Conservation (phyloP, 1,139 yeast genomes). For the Geotrichum siamense region DNA sequence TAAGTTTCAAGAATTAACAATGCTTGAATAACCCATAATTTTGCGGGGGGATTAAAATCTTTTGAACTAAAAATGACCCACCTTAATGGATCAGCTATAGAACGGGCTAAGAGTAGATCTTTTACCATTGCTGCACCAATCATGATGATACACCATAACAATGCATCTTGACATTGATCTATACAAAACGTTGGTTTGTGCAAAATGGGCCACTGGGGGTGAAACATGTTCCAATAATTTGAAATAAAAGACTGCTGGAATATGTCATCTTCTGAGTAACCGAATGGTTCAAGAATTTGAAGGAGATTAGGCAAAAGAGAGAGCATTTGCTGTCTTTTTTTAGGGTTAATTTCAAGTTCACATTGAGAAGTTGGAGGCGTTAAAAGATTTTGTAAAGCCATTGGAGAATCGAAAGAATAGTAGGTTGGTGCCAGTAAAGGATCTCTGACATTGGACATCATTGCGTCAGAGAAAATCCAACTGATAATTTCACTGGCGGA, state of each 20-base stretch:
- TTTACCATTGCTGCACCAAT: slow-evolving; percentile 45
- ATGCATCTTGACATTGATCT: slow-evolving; percentile 44
- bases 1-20: slow-evolving; percentile 55
- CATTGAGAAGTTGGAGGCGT: slow-evolving; percentile 31
- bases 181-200: slow-evolving; percentile 61
- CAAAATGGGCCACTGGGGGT: slow-evolving; percentile 54
- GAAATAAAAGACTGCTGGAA: slow-evolving; percentile 25
- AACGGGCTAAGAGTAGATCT: slow-evolving; percentile 37
- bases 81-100: slow-evolving; percentile 56
- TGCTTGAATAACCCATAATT: slow-evolving; percentile 61
- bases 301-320: slow-evolving; percentile 11
- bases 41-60: slow-evolving; percentile 51
- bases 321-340: slow-evolving; percentile 20
- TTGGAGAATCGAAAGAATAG: slow-evolving; percentile 31
- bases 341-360: slow-evolving; percentile 17
- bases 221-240: slow-evolving; percentile 51
- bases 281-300: slow-evolving; percentile 1
- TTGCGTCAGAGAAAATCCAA: slow-evolving; percentile 36
- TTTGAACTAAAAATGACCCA: slow-evolving; percentile 52
- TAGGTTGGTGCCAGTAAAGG: slow-evolving; percentile 29
- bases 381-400: slow-evolving; percentile 35
- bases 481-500: slow-evolving; percentile 27
- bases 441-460: slow-evolving; percentile 29
- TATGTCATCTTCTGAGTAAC: slow-evolving; percentile 5
- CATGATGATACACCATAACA: slow-evolving; percentile 50